Percentiles rank a stretch among this genome's conserved stretches.
These are phyloP conservation scores for Tremella yokohamensis DNA, from an alignment of 768 basidiomycete species.

Conservation along the genomic window DNA sequence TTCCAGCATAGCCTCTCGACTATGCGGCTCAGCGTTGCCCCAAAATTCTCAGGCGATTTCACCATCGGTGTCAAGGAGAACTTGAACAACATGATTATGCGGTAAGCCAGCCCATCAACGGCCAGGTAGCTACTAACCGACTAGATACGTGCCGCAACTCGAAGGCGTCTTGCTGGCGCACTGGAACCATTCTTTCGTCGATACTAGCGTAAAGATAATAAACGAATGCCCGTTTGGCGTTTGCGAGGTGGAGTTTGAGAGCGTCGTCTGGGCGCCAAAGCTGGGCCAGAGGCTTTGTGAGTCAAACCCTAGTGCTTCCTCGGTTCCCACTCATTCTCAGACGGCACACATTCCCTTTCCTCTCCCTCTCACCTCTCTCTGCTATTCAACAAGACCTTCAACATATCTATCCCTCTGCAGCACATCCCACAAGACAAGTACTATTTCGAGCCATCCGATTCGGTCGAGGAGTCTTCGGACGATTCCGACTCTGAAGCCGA, in stretches of 20 bases:
- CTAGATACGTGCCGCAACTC: constrained; percentile 81
- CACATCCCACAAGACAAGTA: constrained; percentile 78
- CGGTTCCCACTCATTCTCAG: constrained; percentile 53
- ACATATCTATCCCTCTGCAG: constrained; percentile 86
- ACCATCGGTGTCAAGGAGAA: constrained; percentile 75
- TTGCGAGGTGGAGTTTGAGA: constrained; percentile 71
- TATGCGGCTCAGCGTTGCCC: constrained; percentile 71
- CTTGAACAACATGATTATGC: constrained; percentile 92
- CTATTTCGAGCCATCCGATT: constrained; percentile 74
- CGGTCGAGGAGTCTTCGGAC: constrained; percentile 30
- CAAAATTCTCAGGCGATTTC: constrained; percentile 72
- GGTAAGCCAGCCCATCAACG: constrained; percentile 56
- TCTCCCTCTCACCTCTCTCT: constrained; percentile 90
- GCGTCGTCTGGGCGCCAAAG: constrained; percentile 81
- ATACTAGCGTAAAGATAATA: constrained; percentile 64
- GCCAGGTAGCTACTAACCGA: constrained; percentile 5
- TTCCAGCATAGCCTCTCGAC: constrained; percentile 57
- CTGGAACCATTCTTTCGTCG: constrained; percentile 68
- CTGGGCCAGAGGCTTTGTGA: constrained; percentile 75
- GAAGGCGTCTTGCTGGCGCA: constrained; percentile 83
- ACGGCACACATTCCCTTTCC: constrained; percentile 78
- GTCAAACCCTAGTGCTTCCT: constrained; percentile 33
- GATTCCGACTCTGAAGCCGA: constrained; percentile 19
- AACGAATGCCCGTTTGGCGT: constrained; percentile 82
- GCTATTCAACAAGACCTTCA: constrained; percentile 86